Conservation (phyloP, 768 basidiomycete genomes). For the Mycena galopus region DNA sequence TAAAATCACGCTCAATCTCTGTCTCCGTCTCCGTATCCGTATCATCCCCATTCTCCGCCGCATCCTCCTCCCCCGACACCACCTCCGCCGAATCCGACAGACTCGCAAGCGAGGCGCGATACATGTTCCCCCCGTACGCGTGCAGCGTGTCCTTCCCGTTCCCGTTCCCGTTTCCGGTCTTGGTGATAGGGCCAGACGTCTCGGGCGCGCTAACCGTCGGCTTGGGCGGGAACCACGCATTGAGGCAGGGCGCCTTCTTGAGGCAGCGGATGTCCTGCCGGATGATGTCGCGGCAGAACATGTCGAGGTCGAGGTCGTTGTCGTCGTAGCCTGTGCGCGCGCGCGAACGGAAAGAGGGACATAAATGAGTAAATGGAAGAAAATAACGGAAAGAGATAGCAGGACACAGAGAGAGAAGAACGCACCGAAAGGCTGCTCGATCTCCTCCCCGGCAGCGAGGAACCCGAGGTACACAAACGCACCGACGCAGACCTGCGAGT, state of each 20-base stretch:
- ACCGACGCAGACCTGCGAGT: constrained; percentile 62
- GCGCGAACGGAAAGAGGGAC: too few relatives aligned
- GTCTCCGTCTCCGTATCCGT: constrained; percentile 4
- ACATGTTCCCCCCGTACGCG: constrained; percentile 31
- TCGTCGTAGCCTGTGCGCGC: constrained; percentile 72
- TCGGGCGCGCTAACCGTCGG: neutral
- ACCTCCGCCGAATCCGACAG: constrained; percentile 25
- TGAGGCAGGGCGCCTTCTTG: constrained; percentile 60
- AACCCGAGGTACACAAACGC: constrained; percentile 82
- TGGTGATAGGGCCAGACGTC: too few relatives aligned
- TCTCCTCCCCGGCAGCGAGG: constrained; percentile 78
- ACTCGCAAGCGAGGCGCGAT: constrained; percentile 33
- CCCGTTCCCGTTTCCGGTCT: neutral
- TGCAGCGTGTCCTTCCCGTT: neutral
- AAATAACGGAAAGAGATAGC: too few relatives aligned
- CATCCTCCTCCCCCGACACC: neutral
- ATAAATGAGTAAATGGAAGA: neutral
- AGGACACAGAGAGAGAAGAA: constrained; percentile 2
- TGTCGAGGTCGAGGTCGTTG: constrained; percentile 77
- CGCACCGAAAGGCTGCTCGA: constrained; percentile 77
- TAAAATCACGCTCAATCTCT: constrained; percentile 1
- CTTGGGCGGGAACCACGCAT: constrained; percentile 49
- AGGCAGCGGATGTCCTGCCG: constrained; percentile 67
- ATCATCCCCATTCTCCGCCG: neutral
- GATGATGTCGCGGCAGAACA: constrained; percentile 72